These are phyloP conservation scores for Suhomyces anneliseae DNA, from an alignment of 1,139 yeast species.

Conservation along the genomic window DNA sequence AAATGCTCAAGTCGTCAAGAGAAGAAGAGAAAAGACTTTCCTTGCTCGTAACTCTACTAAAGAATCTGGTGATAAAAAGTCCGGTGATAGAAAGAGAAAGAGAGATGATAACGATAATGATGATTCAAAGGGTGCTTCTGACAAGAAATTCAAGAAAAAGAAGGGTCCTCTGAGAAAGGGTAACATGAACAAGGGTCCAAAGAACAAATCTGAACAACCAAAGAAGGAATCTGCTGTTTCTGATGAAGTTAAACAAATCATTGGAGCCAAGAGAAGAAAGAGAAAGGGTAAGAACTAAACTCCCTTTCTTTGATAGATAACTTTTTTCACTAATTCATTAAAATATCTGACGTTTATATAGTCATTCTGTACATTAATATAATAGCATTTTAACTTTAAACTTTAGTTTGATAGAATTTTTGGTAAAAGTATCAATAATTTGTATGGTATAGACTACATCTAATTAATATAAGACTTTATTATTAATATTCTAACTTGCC, in stretches of 20 bases:
- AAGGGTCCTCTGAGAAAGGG: conserved; percentile 36
- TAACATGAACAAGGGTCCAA: conserved; percentile 45
- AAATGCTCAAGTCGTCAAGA: conserved; percentile 87
- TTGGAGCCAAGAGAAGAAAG: conserved; percentile 70
- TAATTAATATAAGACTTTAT: no score
- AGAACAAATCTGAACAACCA: conserved; percentile 14
- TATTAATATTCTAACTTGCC: no score
- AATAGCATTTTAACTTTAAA: neutral
- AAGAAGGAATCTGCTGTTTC: conserved; percentile 43
- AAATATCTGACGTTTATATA: no score
- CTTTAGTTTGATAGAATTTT: neutral
- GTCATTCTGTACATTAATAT: conserved; percentile 2
- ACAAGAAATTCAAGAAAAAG: conserved; percentile 18
- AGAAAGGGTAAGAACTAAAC: conserved; percentile 47
- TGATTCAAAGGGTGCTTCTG: conserved; percentile 15
- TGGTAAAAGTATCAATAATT: no score
- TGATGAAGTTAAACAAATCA: conserved; percentile 59
- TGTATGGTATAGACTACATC: no score
- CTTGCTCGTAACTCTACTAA: conserved; percentile 39
- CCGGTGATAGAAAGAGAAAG: conserved; percentile 22
- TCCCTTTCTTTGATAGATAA: neutral
- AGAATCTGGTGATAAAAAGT: conserved; percentile 12
- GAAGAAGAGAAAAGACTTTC: conserved; percentile 73
- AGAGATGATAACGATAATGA: conserved; percentile 22
- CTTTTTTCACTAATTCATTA: no score